phyloP scores from a whole-genome alignment of 495 filamentous ascomycete genomes.

The Pseudomonodictys pantanalensis region DNA sequence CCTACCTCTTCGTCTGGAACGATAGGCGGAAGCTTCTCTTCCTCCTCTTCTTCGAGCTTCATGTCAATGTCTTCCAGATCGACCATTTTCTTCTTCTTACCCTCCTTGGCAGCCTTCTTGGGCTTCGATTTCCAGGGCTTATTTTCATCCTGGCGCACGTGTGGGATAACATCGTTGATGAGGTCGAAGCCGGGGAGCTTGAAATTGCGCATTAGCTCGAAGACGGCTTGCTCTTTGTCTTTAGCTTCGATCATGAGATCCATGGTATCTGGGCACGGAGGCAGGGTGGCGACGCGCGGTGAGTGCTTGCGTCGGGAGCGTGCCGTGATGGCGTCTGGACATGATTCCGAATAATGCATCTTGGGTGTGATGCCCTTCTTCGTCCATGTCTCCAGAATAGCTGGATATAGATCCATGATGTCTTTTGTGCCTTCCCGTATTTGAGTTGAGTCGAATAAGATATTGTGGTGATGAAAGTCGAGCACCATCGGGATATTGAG shows the following conservation, averaged over 20 bases:
- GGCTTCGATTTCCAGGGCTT: conserved; percentile 50
- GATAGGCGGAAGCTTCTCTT: conserved; percentile 32
- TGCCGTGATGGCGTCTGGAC: conserved; percentile 67
- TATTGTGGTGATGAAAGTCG: conserved; percentile 96
- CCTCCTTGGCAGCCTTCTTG: conserved; percentile 43
- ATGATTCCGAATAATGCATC: conserved; percentile 92
- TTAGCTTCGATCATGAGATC: conserved; percentile 99
- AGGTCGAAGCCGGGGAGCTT: conserved; percentile 73
- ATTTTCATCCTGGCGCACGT: conserved; percentile 76
- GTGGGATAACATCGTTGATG: conserved; percentile 75
- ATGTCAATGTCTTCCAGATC: conserved; percentile 51
- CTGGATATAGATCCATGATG: conserved; percentile 65
- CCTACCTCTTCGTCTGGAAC: conserved; percentile 69
- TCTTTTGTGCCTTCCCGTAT: conserved; percentile 85
- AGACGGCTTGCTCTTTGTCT: conserved; percentile 96
- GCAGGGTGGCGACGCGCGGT: conserved; percentile 70
- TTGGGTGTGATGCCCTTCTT: conserved; percentile 86
- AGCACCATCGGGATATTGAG: conserved; percentile 89
- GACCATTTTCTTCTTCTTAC: conserved; percentile 46
- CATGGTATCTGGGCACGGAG: conserved; percentile 77
- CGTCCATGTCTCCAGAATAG: conserved; percentile 81
- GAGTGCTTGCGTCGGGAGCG: conserved; percentile 80
- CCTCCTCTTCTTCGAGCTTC: conserved; percentile 41
- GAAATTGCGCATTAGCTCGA: conserved; percentile 86
- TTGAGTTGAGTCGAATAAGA: conserved; percentile 69